Evolutionary conservation across 768 basidiomycete species (phyloP).

Genomic region (Pholiota conissans): DNA sequence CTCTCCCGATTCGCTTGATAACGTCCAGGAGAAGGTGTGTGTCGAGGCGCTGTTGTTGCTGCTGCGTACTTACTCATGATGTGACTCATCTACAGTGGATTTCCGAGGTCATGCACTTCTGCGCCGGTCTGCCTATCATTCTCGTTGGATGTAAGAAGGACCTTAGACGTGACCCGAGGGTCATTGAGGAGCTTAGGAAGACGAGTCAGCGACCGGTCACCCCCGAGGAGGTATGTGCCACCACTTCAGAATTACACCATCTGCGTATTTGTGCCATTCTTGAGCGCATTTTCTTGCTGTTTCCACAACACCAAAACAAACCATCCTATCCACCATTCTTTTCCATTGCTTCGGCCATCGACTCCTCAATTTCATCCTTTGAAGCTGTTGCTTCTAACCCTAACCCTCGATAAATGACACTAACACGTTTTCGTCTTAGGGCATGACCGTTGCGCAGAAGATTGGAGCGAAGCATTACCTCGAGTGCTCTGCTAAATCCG

Average conservation of each 20-base stretch:
- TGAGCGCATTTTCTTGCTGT: not conserved
- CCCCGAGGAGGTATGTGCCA: slow-evolving; percentile 78
- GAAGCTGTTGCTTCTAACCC: slow-evolving; percentile 1
- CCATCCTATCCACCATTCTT: not conserved
- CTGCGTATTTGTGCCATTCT: not conserved
- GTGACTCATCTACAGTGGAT: slow-evolving; percentile 72
- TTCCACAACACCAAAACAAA: not conserved
- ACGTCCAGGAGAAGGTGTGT: slow-evolving; percentile 98
- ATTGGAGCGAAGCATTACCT: slow-evolving; percentile 96
- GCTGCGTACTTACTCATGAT: slow-evolving; percentile 5
- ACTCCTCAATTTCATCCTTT: no score
- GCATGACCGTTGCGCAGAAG: slow-evolving; percentile 93
- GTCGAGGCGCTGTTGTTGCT: not conserved
- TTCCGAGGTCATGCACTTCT: slow-evolving; percentile 98
- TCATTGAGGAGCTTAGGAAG: slow-evolving; percentile 92
- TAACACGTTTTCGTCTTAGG: slow-evolving; percentile 44
- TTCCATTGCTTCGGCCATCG: no score
- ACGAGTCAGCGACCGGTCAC: slow-evolving; percentile 94
- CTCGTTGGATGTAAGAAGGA: slow-evolving; percentile 99
- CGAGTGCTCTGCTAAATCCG: slow-evolving; percentile 95
- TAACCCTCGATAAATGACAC: slow-evolving; percentile 4
- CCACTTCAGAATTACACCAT: no score
- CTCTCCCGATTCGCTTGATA: slow-evolving; percentile 96
- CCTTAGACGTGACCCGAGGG: slow-evolving; percentile 88
- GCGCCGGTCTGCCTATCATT: slow-evolving; percentile 90